phyloP scores from a whole-genome alignment of 306 rosid genomes.

The Corylus avellana region DNA sequence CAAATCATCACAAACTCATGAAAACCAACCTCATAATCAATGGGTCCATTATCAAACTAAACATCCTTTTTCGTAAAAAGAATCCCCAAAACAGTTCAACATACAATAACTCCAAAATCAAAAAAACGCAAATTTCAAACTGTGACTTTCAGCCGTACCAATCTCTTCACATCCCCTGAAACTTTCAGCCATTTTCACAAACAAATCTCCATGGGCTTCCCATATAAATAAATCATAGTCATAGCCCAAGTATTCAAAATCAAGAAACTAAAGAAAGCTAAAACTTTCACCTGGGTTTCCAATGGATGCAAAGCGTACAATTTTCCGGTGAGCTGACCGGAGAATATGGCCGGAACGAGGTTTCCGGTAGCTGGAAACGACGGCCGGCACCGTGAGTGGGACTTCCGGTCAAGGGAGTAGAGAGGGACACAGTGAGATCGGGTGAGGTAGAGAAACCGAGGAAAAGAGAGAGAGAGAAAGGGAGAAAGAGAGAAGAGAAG shows the following conservation, averaged over 20 bases:
- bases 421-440: neutral
- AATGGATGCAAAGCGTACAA: neutral
- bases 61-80: neutral
- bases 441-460: neutral
- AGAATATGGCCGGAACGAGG: neutral
- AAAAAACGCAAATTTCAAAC: neutral
- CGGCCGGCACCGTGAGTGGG: neutral
- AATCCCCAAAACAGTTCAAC: neutral
- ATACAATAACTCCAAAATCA: neutral
- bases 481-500: neutral
- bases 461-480: neutral
- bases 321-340: neutral
- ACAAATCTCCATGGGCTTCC: neutral
- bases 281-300: conserved; percentile 4
- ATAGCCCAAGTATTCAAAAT: neutral
- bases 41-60: neutral
- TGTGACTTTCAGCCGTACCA: neutral
- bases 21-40: neutral
- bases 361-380: neutral
- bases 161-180: neutral
- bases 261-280: neutral
- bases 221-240: neutral
- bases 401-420: neutral
- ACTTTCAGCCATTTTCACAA: neutral
- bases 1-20: neutral